Percentiles rank a stretch among this genome's conserved stretches.
These are phyloP conservation scores for Acer campestre DNA, from an alignment of 345 rosid genomes.

Conservation along the genomic window DNA sequence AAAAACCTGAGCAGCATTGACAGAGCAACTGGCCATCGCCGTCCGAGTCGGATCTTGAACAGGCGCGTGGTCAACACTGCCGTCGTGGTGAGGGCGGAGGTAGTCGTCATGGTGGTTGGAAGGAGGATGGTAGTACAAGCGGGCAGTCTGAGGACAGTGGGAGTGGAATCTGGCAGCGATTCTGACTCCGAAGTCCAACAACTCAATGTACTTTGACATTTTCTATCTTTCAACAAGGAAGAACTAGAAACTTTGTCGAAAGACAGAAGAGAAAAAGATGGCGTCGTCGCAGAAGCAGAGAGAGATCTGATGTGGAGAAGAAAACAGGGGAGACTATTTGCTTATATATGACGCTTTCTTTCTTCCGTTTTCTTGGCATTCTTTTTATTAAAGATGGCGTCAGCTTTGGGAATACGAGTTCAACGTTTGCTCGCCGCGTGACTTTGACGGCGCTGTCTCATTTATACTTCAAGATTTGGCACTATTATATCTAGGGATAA, in stretches of 20 bases:
- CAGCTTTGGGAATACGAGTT: slow-evolving; percentile 30
- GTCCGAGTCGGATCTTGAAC: slow-evolving; percentile 5
- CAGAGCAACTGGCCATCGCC: slow-evolving; percentile 7
- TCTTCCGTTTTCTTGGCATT: no score
- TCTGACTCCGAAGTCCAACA: slow-evolving; percentile 47
- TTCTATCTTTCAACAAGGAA: no score
- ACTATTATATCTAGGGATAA: no score
- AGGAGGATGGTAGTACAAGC: slow-evolving; percentile 64
- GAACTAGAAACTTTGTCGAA: no score
- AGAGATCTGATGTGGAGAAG: no score
- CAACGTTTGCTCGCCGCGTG: slow-evolving; percentile 18
- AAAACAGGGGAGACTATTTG: no score
- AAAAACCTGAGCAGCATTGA: slow-evolving; percentile 23
- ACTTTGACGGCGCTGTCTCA: slow-evolving; percentile 14
- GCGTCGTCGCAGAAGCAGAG: no score
- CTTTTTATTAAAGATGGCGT: not conserved
- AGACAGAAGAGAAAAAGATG: no score
- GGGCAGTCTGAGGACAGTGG: slow-evolving; percentile 68
- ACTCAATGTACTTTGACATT: slow-evolving; percentile 53
- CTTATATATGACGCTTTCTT: no score
- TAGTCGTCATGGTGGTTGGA: slow-evolving; percentile 27
- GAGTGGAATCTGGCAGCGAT: slow-evolving; percentile 56
- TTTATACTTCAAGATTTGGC: not conserved
- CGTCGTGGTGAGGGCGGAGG: slow-evolving; percentile 12
- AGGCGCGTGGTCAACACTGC: not conserved